A percentile compares a stretch with the other conserved stretches of the same genome.
Conservation (phyloP, 495 filamentous ascomycete species). For the Daldinia loculata region DNA sequence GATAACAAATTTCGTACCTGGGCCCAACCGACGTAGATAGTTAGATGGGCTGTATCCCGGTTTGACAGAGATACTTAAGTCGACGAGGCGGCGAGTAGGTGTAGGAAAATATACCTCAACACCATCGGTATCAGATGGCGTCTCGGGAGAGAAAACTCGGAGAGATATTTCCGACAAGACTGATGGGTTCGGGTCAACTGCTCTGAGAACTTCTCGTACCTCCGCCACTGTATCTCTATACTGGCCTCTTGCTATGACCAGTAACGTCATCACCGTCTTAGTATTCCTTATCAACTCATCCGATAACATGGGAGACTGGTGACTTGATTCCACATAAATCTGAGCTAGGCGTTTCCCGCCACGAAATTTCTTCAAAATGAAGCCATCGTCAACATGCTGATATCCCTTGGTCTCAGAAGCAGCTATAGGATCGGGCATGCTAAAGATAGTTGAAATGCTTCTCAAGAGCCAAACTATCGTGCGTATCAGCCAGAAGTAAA, state of each 20-base stretch:
- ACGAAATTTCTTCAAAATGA: conserved; percentile 31
- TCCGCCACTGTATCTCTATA: conserved; percentile 5
- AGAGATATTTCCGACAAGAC: conserved; percentile 26
- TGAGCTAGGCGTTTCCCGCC: conserved; percentile 43
- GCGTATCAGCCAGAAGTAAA: conserved; percentile 31
- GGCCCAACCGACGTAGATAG: conserved; percentile 23
- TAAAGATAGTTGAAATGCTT: conserved; percentile 25
- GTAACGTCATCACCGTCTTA: conserved; percentile 29
- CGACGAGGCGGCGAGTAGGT: not conserved
- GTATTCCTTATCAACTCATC: conserved; percentile 29
- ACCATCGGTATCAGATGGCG: not conserved
- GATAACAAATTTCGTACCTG: conserved; percentile 25
- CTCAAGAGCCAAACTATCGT: conserved; percentile 20
- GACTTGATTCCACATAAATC: conserved; percentile 35
- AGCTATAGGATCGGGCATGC: conserved; percentile 11
- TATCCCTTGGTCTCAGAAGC: conserved; percentile 34
- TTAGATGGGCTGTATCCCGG: conserved; percentile 6
- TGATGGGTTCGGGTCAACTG: conserved; percentile 1
- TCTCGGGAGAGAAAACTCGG: conserved; percentile 2
- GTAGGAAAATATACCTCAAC: conserved; percentile 10
- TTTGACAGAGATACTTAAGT: conserved; percentile 1
- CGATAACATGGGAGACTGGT: conserved; percentile 23
- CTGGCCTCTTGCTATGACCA: conserved; percentile 18
- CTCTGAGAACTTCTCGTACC: conserved; percentile 19
- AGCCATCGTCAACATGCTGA: conserved; percentile 34